Percentiles rank a stretch among this genome's conserved stretches.
These are phyloP conservation scores for Stephania cephalantha DNA, from an alignment of 164 flowering plant genomes.

Conservation along the genomic window DNA sequence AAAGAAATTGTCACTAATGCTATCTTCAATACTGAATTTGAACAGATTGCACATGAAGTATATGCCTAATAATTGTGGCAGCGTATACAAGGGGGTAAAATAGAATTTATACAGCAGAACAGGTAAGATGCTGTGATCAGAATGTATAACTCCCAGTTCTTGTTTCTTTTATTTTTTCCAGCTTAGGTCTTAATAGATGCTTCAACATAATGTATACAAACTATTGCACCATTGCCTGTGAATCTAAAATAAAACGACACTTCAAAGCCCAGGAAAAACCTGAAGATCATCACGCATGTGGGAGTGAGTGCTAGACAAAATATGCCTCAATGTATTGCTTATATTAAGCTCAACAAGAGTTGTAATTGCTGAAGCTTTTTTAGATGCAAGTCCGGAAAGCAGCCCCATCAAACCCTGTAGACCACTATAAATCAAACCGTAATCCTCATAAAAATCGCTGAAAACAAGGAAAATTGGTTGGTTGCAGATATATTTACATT, in stretches of 20 bases:
- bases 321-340: constrained; percentile 51
- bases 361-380: constrained; percentile 56
- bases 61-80: neutral
- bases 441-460: neutral
- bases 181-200: too few relatives aligned
- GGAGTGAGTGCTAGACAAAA: constrained; percentile 42
- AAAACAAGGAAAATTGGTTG: neutral
- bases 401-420: constrained; percentile 73
- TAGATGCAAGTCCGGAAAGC: constrained; percentile 66
- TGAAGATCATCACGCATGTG: constrained; percentile 44
- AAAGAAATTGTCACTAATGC: neutral
- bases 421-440: constrained; percentile 9
- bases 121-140: too few relatives aligned
- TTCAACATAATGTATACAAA: too few relatives aligned
- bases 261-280: constrained; percentile 31
- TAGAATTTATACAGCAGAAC: too few relatives aligned
- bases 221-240: neutral
- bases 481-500: constrained; percentile 29
- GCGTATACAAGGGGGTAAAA: neutral
- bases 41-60: neutral
- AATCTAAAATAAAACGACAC: neutral
- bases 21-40: neutral
- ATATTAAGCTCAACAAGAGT: constrained; percentile 73
- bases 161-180: too few relatives aligned
- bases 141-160: too few relatives aligned